Conservation (phyloP, 441 rosid species). For the Geranium incanum region DNA sequence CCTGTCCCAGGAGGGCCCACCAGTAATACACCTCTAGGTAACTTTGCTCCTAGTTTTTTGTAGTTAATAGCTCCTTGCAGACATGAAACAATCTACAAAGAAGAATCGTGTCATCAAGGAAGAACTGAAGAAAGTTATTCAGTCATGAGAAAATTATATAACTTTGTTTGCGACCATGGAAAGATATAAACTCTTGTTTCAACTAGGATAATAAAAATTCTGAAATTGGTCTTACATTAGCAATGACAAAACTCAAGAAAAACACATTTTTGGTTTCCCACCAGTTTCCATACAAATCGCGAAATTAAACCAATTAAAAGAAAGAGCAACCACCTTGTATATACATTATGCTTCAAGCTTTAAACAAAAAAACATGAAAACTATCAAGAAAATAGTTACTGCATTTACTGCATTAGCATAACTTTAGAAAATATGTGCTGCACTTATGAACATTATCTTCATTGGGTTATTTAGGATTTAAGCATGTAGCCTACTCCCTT, state of each 20-base stretch:
- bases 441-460: no score
- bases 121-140: conserved; percentile 7
- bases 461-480: no score
- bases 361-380: background rate
- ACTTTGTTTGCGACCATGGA: background rate
- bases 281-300: background rate
- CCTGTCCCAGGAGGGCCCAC: conserved; percentile 98
- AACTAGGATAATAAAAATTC: background rate
- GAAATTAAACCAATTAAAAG: background rate
- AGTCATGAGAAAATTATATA: conserved; percentile 6
- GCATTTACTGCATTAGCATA: no score
- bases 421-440: no score
- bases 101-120: conserved; percentile 23
- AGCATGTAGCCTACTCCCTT: no score
- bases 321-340: background rate
- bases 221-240: background rate
- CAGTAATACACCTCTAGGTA: conserved; percentile 85
- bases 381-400: background rate
- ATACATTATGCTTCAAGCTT: background rate
- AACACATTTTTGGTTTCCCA: background rate
- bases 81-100: conserved; percentile 79
- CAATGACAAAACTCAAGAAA: background rate
- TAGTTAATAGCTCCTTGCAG: conserved; percentile 86
- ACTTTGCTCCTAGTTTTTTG: conserved; percentile 74
- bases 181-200: background rate